phyloP scores from a whole-genome alignment of 148 eudicot genomes.

The Fagopyrum homotropicum region DNA sequence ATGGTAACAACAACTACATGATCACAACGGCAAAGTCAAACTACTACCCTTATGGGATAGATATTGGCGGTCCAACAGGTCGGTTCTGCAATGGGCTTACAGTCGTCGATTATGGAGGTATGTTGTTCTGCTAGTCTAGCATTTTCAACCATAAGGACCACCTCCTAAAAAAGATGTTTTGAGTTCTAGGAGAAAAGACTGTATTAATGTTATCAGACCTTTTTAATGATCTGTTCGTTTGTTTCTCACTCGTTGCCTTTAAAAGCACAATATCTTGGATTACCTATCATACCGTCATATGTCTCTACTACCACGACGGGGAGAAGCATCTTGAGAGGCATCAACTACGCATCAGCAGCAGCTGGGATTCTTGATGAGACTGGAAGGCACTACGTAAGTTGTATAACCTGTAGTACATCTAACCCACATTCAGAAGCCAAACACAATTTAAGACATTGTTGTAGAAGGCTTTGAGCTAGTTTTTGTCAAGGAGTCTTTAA shows the following conservation, averaged over 20 bases:
- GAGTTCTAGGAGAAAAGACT: not conserved
- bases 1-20: slow-evolving; percentile 41
- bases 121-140: not conserved
- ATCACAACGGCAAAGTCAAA: slow-evolving; percentile 32
- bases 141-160: no score
- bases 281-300: slow-evolving; percentile 34
- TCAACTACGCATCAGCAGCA: slow-evolving; percentile 49
- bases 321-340: slow-evolving; percentile 27
- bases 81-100: slow-evolving; percentile 44
- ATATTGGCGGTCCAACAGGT: slow-evolving; percentile 32
- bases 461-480: not conserved
- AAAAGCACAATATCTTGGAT: slow-evolving; percentile 33
- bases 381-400: slow-evolving; percentile 42
- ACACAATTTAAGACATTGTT: not conserved
- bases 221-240: not conserved
- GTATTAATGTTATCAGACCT: not conserved
- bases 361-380: slow-evolving; percentile 43
- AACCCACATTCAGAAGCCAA: no score
- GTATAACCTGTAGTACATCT: not conserved
- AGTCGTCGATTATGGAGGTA: slow-evolving; percentile 45
- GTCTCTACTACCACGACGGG: slow-evolving; percentile 20
- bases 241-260: not conserved
- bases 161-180: not conserved
- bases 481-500: no score
- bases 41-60: slow-evolving; percentile 41